phyloP scores from a whole-genome alignment of 805 yeast species.

The Schwanniomyces pseudopolymorphus region DNA sequence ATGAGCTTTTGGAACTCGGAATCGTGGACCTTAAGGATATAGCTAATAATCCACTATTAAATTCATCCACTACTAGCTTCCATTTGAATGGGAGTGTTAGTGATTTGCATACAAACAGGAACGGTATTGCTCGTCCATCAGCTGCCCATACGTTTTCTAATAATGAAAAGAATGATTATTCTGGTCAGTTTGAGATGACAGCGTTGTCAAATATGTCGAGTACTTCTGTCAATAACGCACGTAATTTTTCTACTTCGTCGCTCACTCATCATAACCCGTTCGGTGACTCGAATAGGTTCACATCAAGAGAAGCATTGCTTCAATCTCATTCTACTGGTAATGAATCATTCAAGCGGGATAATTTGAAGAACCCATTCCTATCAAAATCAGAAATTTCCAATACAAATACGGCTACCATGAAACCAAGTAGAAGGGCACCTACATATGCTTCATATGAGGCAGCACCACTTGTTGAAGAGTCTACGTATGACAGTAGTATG shows the following conservation, averaged over 20 bases:
- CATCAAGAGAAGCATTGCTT: neutral
- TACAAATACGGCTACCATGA: no score
- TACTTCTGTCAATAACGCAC: neutral
- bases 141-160: conserved; percentile 2
- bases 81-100: conserved; percentile 3
- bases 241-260: neutral
- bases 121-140: conserved; percentile 3
- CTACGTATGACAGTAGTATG: neutral
- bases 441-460: neutral
- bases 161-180: conserved; percentile 11
- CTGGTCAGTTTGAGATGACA: neutral
- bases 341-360: neutral
- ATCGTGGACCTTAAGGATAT: conserved; percentile 23
- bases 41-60: conserved; percentile 26
- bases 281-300: neutral
- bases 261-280: conserved; percentile 1
- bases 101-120: neutral
- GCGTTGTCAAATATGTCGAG: neutral
- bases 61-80: conserved; percentile 14
- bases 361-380: neutral
- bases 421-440: neutral
- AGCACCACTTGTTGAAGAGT: neutral
- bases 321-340: neutral
- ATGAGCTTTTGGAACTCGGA: conserved; percentile 31
- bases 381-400: neutral